These are phyloP conservation scores for Diplodia scrobiculata DNA, from an alignment of 2,329 filamentous ascomycete species.

Conservation along the genomic window DNA sequence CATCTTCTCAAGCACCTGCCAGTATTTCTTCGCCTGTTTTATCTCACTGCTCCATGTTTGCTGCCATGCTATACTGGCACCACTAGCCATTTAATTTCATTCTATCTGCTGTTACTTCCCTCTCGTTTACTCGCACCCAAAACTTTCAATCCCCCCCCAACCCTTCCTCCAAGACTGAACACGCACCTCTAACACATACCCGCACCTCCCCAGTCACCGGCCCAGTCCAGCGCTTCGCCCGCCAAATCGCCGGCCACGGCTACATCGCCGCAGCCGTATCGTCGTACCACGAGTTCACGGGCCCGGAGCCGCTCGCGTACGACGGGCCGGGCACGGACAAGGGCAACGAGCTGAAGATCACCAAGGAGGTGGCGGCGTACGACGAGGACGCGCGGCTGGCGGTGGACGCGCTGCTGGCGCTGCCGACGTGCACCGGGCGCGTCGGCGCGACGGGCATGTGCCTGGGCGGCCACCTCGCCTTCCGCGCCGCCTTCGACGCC, in stretches of 20 bases:
- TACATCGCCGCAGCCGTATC: constrained; percentile 91
- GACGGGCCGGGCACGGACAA: constrained; percentile 84
- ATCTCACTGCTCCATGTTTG: no score
- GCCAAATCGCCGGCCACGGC: constrained; percentile 88
- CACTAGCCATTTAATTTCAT: not conserved
- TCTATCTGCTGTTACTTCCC: not conserved
- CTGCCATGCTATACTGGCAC: no score
- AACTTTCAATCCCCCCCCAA: not conserved
- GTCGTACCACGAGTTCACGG: constrained; percentile 90
- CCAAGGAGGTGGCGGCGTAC: constrained; percentile 82
- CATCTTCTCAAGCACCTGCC: not conserved
- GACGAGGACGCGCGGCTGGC: constrained; percentile 61
- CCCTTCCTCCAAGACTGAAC: constrained; percentile 9
- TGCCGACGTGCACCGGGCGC: constrained; percentile 66
- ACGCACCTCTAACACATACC: constrained; percentile 18
- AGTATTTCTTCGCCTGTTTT: no score
- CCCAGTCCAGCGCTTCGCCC: constrained; percentile 82
- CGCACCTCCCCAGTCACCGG: constrained; percentile 71
- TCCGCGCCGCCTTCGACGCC: constrained; percentile 70
- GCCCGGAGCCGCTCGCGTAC: constrained; percentile 79
- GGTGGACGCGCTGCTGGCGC: constrained; percentile 46
- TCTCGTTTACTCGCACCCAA: not conserved
- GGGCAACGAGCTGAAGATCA: constrained; percentile 83
- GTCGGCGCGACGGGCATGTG: constrained; percentile 88
- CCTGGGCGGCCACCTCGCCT: constrained; percentile 84